Percentiles rank a stretch among this genome's conserved stretches.
Conservation (phyloP, 1,139 yeast genomes). For the Tardiomyces blankii region DNA sequence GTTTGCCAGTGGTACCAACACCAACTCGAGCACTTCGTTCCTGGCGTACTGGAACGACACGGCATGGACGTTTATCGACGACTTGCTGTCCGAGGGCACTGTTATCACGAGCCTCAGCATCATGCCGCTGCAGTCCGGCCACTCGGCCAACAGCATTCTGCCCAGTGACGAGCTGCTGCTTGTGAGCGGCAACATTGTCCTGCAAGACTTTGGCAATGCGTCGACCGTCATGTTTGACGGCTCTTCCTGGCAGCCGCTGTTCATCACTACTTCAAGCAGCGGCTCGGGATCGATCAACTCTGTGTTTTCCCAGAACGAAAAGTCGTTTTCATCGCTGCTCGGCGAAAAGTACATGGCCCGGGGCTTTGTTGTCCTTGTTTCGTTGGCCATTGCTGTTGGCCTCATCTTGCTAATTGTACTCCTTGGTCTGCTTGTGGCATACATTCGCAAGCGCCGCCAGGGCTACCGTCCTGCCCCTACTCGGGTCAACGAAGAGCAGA, state of each 20-base stretch:
- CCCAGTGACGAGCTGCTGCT: conserved; percentile 39
- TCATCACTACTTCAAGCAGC: conserved; percentile 27
- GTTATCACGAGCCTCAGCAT: conserved; percentile 24
- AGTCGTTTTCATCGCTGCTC: conserved; percentile 10
- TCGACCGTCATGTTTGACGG: conserved; percentile 68
- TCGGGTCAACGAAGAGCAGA: conserved; percentile 54
- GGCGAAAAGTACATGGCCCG: conserved; percentile 23
- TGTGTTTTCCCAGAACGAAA: conserved; percentile 14
- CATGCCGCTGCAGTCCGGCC: conserved; percentile 21
- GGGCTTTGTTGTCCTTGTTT: conserved; percentile 81
- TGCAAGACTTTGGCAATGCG: conserved; percentile 45
- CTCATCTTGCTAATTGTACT: conserved; percentile 59
- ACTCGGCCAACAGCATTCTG: conserved; percentile 29
- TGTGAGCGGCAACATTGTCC: conserved; percentile 49
- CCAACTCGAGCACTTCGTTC: conserved; percentile 24
- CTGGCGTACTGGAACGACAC: conserved; percentile 24
- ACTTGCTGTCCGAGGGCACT: conserved; percentile 25
- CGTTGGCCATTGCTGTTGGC: conserved; percentile 81
- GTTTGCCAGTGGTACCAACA: conserved; percentile 42
- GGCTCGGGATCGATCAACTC: conserved; percentile 19
- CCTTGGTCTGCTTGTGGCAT: conserved; percentile 46
- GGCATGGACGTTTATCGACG: conserved; percentile 24
- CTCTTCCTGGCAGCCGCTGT: conserved; percentile 58
- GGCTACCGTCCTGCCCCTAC: conserved; percentile 31
- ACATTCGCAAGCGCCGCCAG: conserved; percentile 36